Conservation (phyloP, 176 grass and related monocot species). For the Canna indica region DNA sequence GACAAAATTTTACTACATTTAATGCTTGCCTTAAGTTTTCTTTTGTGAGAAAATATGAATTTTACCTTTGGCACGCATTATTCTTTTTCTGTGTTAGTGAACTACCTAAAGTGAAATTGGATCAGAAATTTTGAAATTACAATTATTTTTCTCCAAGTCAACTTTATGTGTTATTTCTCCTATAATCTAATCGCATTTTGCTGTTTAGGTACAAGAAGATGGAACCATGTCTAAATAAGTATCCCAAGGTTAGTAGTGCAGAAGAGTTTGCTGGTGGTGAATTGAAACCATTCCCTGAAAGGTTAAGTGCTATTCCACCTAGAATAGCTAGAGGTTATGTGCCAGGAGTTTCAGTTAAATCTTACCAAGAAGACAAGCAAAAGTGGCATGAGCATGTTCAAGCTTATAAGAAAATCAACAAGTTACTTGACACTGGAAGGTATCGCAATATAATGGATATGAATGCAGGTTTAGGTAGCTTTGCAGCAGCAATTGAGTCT, state of each 20-base stretch:
- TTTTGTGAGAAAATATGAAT: background rate
- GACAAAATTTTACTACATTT: background rate
- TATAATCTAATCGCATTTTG: background rate
- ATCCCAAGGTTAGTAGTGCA: conserved; percentile 14
- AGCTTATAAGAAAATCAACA: conserved; percentile 60
- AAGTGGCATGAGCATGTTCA: conserved; percentile 63
- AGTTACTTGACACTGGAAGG: conserved; percentile 35
- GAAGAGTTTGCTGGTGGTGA: conserved; percentile 31
- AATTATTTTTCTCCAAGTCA: background rate
- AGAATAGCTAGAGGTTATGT: conserved; percentile 31
- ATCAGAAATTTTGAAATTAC: background rate
- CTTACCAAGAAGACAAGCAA: conserved; percentile 45
- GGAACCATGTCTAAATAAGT: conserved; percentile 42
- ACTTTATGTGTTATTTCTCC: background rate
- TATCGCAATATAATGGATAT: conserved; percentile 93
- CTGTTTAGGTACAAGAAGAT: conserved; percentile 79
- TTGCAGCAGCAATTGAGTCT: conserved; percentile 62
- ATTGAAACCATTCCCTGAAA: conserved; percentile 53
- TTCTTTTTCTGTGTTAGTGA: background rate
- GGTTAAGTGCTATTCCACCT: conserved; percentile 47
- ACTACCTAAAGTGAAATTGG: background rate
- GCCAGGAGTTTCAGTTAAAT: conserved; percentile 32
- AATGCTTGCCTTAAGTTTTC: background rate
- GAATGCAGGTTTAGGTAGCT: conserved; percentile 86
- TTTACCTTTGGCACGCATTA: background rate